A percentile compares a stretch with the other conserved stretches of the same genome.
phyloP scores from a whole-genome alignment of 192 early-diverging fungal genomes.

The Backusella circina region DNA sequence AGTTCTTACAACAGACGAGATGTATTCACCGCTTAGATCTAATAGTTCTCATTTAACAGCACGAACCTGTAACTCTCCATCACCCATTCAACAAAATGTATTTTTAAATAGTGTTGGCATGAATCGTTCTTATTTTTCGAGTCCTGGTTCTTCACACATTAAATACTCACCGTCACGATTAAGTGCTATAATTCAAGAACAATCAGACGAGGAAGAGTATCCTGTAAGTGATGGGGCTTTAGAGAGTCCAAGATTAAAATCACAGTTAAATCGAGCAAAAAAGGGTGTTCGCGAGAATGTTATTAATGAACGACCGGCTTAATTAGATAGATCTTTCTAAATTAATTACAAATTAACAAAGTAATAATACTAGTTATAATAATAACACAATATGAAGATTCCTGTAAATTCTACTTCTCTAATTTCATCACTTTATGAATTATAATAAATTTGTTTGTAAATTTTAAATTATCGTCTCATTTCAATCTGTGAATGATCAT shows the following conservation, averaged over 20 bases:
- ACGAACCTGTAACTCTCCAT: conserved; percentile 14
- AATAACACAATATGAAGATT: neutral
- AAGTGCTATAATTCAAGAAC: conserved; percentile 25
- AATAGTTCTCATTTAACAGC: conserved; percentile 23
- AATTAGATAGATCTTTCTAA: neutral
- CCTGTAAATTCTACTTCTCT: neutral
- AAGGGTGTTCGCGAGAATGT: neutral
- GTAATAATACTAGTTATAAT: neutral
- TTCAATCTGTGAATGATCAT: no score
- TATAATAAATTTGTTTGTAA: neutral
- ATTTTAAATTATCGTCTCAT: no score
- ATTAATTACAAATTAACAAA: neutral
- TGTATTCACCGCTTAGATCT: conserved; percentile 14
- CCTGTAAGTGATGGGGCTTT: neutral
- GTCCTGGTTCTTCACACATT: neutral
- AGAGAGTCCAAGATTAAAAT: neutral
- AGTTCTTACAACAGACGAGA: neutral
- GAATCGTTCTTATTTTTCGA: conserved; percentile 5
- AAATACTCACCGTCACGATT: conserved; percentile 18
- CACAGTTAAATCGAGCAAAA: neutral
- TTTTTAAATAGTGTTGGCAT: neutral
- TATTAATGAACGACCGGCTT: neutral
- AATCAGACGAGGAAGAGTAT: conserved; percentile 32
- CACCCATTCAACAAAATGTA: neutral
- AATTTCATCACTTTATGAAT: neutral